phyloP scores from a whole-genome alignment of 2,329 filamentous ascomycete genomes.

The Epichloe coenophiala region DNA sequence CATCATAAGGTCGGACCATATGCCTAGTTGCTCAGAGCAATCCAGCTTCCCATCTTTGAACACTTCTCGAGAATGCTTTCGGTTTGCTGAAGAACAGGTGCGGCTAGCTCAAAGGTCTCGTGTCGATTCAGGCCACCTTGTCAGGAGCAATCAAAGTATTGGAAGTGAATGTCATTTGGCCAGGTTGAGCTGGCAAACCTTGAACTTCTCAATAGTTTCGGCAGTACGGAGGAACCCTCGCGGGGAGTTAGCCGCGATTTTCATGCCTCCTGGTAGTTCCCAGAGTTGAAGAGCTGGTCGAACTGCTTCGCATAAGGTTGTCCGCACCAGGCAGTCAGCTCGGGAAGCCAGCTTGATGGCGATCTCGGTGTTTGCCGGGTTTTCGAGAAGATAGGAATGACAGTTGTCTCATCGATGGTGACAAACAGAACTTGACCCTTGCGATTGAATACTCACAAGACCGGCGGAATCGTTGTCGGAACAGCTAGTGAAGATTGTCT shows the following conservation, averaged over 20 bases:
- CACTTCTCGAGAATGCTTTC: conserved; percentile 98
- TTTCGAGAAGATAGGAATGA: conserved; percentile 92
- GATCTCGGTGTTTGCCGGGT: conserved; percentile 83
- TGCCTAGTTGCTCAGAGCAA: conserved; percentile 92
- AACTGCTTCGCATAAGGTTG: conserved; percentile 89
- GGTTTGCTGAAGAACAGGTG: conserved; percentile 86
- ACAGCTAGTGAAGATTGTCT: conserved; percentile 94
- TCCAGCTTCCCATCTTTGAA: conserved; percentile 90
- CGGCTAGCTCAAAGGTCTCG: conserved; percentile 85
- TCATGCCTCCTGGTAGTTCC: conserved; percentile 77
- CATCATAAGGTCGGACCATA: conserved; percentile 77
- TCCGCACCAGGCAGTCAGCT: conserved; percentile 86
- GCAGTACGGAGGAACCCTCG: conserved; percentile 88
- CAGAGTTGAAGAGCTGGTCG: conserved; percentile 67
- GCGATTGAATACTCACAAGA: conserved; percentile 84
- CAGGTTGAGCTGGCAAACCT: conserved; percentile 66
- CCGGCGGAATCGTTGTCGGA: conserved; percentile 73
- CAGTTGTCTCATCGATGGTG: conserved; percentile 77
- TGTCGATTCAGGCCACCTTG: conserved; percentile 83
- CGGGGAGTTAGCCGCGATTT: conserved; percentile 92
- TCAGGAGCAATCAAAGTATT: conserved; percentile 98
- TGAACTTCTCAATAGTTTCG: conserved; percentile 93
- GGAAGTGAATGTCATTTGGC: conserved; percentile 87
- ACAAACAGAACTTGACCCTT: conserved; percentile 95
- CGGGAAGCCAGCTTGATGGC: conserved; percentile 94